Conservation (phyloP, 2,329 filamentous ascomycete genomes). For the Botrytis cinerea region DNA sequence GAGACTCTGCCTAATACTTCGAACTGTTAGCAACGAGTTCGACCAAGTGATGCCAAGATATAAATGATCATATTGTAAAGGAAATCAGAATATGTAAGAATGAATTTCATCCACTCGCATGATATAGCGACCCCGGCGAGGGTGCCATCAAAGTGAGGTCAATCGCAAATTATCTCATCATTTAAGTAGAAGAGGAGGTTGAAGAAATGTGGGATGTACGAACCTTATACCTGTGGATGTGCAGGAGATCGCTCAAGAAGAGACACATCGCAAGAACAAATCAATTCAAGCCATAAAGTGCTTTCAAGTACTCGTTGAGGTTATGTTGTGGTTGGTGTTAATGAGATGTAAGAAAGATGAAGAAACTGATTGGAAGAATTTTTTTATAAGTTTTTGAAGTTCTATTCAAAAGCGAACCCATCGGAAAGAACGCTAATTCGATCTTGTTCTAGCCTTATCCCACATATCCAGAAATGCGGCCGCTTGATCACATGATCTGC, state of each 20-base stretch:
- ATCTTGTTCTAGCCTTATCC: neutral
- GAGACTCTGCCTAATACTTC: neutral
- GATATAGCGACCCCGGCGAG: conserved; percentile 90
- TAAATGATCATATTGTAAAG: conserved; percentile 20
- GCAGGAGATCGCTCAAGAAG: neutral
- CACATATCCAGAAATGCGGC: neutral
- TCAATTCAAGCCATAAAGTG: neutral
- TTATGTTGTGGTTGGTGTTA: neutral
- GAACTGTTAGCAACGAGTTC: conserved; percentile 2
- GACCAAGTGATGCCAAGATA: neutral
- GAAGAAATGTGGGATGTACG: neutral
- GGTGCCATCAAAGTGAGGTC: conserved; percentile 79
- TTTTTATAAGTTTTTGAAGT: conserved; percentile 13
- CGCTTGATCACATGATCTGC: neutral
- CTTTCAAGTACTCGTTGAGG: neutral
- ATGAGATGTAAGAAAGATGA: neutral
- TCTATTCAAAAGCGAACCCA: conserved; percentile 3
- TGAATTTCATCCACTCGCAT: conserved; percentile 79
- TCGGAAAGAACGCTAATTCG: neutral
- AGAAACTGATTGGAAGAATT: conserved; percentile 1
- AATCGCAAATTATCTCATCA: conserved; percentile 99
- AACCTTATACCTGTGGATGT: conserved; percentile 13
- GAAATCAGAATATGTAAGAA: conserved; percentile 98
- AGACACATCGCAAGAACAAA: neutral
- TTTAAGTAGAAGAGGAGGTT: conserved; percentile 43